Percentiles rank a stretch among this genome's conserved stretches.
These are phyloP conservation scores for Pinus taeda DNA, from an alignment of 75 land plant genomes.

Conservation along the genomic window DNA sequence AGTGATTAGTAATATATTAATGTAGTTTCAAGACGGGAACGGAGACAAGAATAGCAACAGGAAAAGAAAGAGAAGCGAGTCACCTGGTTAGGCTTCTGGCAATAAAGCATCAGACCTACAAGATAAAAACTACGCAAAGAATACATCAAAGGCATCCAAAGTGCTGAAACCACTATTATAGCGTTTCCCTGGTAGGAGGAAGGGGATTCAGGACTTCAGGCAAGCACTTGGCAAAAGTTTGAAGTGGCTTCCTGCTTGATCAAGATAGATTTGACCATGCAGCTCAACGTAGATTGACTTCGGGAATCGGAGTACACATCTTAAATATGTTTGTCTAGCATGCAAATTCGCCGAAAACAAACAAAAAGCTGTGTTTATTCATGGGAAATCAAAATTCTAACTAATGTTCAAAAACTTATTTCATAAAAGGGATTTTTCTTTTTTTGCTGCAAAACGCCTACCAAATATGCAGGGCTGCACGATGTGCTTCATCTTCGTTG, in stretches of 20 bases:
- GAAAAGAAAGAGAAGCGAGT: no score
- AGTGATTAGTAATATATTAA: no score
- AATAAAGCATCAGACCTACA: no score
- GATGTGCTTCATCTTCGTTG: slow-evolving; percentile 1
- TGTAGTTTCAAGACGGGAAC: no score
- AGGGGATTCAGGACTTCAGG: not conserved
- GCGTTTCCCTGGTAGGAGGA: not conserved
- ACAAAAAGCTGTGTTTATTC: not conserved
- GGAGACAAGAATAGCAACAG: no score
- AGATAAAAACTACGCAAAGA: no score
- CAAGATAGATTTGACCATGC: not conserved
- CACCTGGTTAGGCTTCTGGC: no score
- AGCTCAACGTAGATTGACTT: not conserved
- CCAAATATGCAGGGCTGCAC: slow-evolving; percentile 11
- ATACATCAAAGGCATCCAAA: not conserved
- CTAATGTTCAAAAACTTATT: not conserved
- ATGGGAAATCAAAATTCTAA: not conserved
- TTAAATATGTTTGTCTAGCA: not conserved
- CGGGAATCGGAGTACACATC: not conserved
- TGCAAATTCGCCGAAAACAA: not conserved
- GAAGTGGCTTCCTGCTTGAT: not conserved
- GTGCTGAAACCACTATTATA: not conserved
- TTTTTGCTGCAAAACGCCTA: not conserved
- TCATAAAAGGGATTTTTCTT: not conserved
- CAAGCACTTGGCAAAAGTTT: not conserved